Conservation (phyloP, 2,329 filamentous ascomycete genomes). For the Trichophyton verrucosum region DNA sequence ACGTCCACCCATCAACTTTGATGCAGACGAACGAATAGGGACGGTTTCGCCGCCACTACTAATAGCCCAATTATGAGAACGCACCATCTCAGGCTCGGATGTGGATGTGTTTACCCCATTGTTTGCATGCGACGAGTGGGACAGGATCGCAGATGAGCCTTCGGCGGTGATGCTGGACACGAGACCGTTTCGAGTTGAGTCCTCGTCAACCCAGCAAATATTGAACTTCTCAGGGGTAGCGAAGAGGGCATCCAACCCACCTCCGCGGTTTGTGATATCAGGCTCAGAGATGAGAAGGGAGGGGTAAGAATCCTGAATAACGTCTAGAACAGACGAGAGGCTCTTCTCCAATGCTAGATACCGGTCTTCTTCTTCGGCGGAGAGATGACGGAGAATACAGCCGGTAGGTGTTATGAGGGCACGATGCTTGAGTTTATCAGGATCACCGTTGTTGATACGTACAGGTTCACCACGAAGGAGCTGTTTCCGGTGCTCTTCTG, state of each 20-base stretch:
- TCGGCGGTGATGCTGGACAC: constrained; percentile 19
- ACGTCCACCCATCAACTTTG: constrained; percentile 23
- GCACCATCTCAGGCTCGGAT: constrained; percentile 29
- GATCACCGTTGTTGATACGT: constrained; percentile 23
- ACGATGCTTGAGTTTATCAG: constrained; percentile 28
- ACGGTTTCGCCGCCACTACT: constrained; percentile 1
- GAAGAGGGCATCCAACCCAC: constrained; percentile 35
- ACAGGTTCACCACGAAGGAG: constrained; percentile 32
- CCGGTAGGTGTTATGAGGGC: constrained; percentile 36
- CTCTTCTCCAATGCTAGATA: constrained; percentile 35
- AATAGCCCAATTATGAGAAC: constrained; percentile 18
- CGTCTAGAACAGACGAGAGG: constrained; percentile 21
- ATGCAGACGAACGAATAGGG: constrained; percentile 18
- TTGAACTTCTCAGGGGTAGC: constrained; percentile 35
- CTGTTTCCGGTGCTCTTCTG: constrained; percentile 31
- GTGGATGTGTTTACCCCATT: constrained; percentile 11
- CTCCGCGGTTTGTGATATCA: constrained; percentile 33
- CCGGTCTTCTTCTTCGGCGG: constrained; percentile 34
- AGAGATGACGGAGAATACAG: constrained; percentile 33
- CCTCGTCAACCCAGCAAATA: constrained; percentile 33
- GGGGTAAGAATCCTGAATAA: constrained; percentile 27
- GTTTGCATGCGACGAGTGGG: constrained; percentile 19
- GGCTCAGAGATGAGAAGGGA: constrained; percentile 25
- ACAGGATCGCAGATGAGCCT: constrained; percentile 12
- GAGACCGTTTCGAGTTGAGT: constrained; percentile 19